Conservation (phyloP, 352 stramenopile genomes). For the Lagenidium giganteum region DNA sequence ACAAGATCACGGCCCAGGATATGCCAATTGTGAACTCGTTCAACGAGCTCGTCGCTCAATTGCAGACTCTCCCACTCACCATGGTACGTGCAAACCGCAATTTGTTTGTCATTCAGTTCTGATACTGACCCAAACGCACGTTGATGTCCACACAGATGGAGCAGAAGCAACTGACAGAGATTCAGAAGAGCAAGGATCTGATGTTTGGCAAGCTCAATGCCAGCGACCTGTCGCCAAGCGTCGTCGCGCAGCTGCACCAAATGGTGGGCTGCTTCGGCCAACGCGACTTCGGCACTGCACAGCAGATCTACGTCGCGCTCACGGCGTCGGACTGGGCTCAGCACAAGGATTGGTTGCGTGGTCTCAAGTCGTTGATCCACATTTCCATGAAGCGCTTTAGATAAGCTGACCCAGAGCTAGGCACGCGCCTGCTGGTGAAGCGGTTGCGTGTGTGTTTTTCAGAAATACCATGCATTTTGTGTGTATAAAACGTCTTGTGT, state of each 20-base stretch:
- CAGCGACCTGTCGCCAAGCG: constrained; percentile 56
- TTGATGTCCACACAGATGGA: constrained; percentile 61
- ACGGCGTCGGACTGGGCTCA: constrained; percentile 93
- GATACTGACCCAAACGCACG: too few species aligned
- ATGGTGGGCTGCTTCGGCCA: constrained; percentile 76
- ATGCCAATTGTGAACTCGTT: constrained; percentile 76
- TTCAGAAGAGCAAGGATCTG: constrained; percentile 81
- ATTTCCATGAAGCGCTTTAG: constrained; percentile 90
- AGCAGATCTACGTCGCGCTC: constrained; percentile 86
- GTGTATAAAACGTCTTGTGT: too few species aligned
- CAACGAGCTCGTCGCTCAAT: constrained; percentile 71
- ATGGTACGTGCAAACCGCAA: constrained; percentile 51
- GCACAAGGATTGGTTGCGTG: constrained; percentile 98
- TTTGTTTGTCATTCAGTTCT: constrained; percentile 8
- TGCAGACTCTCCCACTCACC: constrained; percentile 67
- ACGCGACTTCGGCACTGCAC: constrained; percentile 71
- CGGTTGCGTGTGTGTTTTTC: too few species aligned
- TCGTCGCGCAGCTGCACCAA: constrained; percentile 73
- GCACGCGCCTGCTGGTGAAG: neutral
- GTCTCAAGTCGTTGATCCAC: constrained; percentile 95
- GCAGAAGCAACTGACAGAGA: constrained; percentile 83
- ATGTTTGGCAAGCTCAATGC: constrained; percentile 88
- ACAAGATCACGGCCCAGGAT: constrained; percentile 69
- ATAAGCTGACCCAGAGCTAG: constrained; percentile 27
- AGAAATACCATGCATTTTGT: too few species aligned